Percentiles rank a stretch among this genome's conserved stretches.
These are phyloP conservation scores for Solanum hybrid DNA, from an alignment of 305 asterid genomes.

Conservation along the genomic window DNA sequence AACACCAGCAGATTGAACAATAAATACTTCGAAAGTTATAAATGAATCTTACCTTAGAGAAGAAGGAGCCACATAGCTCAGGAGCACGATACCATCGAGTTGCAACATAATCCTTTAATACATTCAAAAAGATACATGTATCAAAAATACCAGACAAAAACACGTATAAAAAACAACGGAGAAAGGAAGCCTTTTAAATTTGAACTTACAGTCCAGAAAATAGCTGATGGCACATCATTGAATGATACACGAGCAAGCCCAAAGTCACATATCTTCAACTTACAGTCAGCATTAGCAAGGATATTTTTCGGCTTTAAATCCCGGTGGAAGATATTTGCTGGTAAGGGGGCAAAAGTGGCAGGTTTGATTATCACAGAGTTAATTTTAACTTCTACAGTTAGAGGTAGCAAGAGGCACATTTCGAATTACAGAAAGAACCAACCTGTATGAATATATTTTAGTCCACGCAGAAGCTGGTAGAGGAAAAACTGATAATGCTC, in stretches of 20 bases:
- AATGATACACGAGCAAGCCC: constrained; percentile 48
- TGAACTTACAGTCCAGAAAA: constrained; percentile 43
- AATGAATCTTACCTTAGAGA: constrained; percentile 30
- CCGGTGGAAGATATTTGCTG: constrained; percentile 47
- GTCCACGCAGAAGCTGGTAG: constrained; percentile 44
- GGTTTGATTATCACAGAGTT: background rate
- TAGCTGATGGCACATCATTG: constrained; percentile 44
- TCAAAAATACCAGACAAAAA: background rate
- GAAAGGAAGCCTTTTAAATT: background rate
- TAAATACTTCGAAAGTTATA: background rate
- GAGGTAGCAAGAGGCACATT: background rate
- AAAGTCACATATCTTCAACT: constrained; percentile 45
- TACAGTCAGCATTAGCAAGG: constrained; percentile 51
- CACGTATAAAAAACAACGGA: background rate
- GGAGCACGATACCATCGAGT: constrained; percentile 53
- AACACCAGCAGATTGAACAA: background rate
- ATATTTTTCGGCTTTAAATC: constrained; percentile 47
- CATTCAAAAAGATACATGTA: background rate
- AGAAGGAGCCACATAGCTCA: constrained; percentile 47
- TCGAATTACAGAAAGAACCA: background rate
- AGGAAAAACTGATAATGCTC: constrained; percentile 47
- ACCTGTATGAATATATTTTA: constrained; percentile 42
- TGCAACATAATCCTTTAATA: constrained; percentile 43
- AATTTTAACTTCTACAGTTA: background rate
- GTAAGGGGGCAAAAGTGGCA: background rate